Base-by-base conservation (phyloP, 495 filamentous ascomycete genomes). In the Neurospora sp. region DNA sequence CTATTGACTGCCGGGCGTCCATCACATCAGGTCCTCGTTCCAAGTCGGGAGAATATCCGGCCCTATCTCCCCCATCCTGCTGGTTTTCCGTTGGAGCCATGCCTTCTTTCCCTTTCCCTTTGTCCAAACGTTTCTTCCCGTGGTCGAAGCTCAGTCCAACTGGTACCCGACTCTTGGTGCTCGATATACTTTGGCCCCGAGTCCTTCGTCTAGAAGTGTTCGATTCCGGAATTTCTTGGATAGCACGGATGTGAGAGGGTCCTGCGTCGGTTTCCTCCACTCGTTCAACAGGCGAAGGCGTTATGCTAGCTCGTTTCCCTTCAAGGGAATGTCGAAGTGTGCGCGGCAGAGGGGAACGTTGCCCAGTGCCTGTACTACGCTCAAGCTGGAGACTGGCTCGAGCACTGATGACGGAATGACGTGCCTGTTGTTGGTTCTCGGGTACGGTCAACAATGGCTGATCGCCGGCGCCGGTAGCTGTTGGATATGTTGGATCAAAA, bases 371-470 rank as follows among this genome's bases (percentile, higher is more conserved):
- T 45, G 42, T 45, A 45, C 86, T 89, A 74, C 87, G 88, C 74
- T 93, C 90, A 70, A 93, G 87, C 72, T 90, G 84, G 39, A 91
- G 82, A 76, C 89, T 92, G 69, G 84, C 79, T 22, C 84, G 79
- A 65, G 81, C 87, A 40, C 87, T 86, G 69, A 86, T 86, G 53
- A 4, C 53, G 12, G 83, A 83, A 71, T 83, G 83, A 53, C 89
- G 84, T 73, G 81, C 88, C 76, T 87, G 87, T 61, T 87, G 89
- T 74, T 88, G 87, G 53, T 35, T 61, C 74, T 93, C 90, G 68
- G 90, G 87, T 40, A 92, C 85, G 14, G 89, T 88, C 70, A 94
- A 85, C 20, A 94, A 87, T 17, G 91, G 91, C 75, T 88, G 89
- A 65, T 89, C 89, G 83, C 89, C 89, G 81, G 89, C 82, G 16